phyloP scores from a whole-genome alignment of 148 eudicot genomes.

The Cornus suecica region DNA sequence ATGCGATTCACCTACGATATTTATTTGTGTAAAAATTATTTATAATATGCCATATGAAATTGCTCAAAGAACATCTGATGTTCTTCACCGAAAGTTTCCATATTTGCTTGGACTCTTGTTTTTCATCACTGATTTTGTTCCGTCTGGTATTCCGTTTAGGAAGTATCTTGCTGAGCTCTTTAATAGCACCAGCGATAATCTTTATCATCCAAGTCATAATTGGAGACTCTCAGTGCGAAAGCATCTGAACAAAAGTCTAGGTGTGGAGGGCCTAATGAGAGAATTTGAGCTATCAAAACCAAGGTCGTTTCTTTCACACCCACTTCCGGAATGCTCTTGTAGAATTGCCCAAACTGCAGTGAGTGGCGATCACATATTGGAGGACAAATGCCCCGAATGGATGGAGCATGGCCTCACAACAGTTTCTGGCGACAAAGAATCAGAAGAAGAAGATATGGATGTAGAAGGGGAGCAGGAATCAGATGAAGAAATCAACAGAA shows the following conservation, averaged over 20 bases:
- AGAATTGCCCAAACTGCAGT: constrained; percentile 43
- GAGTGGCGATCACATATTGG: constrained; percentile 1
- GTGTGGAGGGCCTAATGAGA: constrained; percentile 64
- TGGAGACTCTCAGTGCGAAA: constrained; percentile 73
- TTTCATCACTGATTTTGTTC: constrained; percentile 6
- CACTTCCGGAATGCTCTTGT: constrained; percentile 89
- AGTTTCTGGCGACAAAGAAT: constrained; percentile 29
- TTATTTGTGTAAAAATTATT: no score
- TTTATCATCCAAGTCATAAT: constrained; percentile 65
- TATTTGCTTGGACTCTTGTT: not conserved
- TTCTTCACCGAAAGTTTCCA: not conserved
- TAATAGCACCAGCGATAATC: constrained; percentile 50
- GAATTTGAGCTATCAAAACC: constrained; percentile 51
- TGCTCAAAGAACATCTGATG: not conserved
- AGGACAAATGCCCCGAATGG: constrained; percentile 68
- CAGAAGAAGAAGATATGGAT: constrained; percentile 57
- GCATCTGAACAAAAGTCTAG: constrained; percentile 73
- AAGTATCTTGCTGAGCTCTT: constrained; percentile 67
- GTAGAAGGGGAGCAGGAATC: constrained; percentile 41
- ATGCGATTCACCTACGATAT: no score
- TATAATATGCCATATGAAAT: no score
- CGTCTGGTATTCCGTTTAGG: constrained; percentile 35
- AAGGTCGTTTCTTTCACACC: constrained; percentile 66
- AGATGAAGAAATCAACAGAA: constrained; percentile 35
- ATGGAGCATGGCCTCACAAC: constrained; percentile 40